A percentile compares a stretch with the other conserved stretches of the same genome.
Conservation (phyloP, 257 asterid genomes). For the Lycium barbarum region DNA sequence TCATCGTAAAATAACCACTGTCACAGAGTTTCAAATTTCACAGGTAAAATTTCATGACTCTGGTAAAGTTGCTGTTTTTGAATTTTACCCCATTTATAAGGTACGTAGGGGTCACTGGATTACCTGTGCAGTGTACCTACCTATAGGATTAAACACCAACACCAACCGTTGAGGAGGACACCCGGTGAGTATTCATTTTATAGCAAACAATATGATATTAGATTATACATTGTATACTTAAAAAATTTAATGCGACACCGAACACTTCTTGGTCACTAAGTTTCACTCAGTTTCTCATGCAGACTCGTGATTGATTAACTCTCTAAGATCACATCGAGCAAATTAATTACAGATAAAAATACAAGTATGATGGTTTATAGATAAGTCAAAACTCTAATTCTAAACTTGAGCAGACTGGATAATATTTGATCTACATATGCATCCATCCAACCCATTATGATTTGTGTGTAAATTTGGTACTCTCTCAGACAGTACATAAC, state of each 20-base stretch:
- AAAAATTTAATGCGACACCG: neutral
- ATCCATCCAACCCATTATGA: neutral
- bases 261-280: neutral
- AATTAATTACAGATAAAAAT: neutral
- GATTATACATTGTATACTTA: neutral
- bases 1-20: too few relatives aligned
- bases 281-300: neutral
- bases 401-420: neutral
- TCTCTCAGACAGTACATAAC: neutral
- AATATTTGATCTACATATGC: neutral
- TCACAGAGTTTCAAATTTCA: neutral
- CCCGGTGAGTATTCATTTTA: too few relatives aligned
- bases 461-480: neutral
- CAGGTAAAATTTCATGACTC: neutral
- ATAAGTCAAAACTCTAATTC: neutral
- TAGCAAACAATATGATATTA: neutral
- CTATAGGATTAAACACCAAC: neutral
- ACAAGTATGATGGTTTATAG: neutral
- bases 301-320: neutral
- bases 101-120: neutral
- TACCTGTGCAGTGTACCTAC: neutral
- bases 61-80: neutral
- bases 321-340: neutral
- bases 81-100: neutral
- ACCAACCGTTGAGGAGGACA: neutral